Evolutionary conservation across 345 rosid genomes (phyloP).

Genomic region (Bretschneidera sinensis): DNA sequence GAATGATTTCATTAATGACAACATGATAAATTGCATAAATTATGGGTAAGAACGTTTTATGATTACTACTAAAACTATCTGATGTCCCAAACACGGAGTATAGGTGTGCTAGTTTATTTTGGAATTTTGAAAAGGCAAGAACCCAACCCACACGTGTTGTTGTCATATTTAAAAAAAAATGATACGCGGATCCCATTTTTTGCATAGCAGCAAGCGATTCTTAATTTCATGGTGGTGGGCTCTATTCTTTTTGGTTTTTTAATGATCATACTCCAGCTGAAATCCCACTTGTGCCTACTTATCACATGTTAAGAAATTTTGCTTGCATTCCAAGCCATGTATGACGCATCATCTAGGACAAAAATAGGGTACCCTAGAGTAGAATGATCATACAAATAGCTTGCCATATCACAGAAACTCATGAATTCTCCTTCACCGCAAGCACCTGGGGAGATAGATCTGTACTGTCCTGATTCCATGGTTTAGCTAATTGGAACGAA

Average conservation of each 20-base stretch:
- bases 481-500: no score
- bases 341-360: no score
- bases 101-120: no score
- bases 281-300: constrained; percentile 29
- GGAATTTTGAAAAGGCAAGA: constrained; percentile 10
- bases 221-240: constrained; percentile 15
- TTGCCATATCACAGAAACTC: background rate
- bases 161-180: constrained; percentile 20
- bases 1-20: no score
- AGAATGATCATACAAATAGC: constrained; percentile 5
- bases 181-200: constrained; percentile 10
- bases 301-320: constrained; percentile 14
- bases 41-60: no score
- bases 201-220: constrained; percentile 5
- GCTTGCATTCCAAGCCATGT: no score
- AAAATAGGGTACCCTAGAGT: no score
- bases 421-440: constrained; percentile 7
- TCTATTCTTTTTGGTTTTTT: background rate
- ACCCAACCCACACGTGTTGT: constrained; percentile 30
- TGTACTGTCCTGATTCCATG: no score
- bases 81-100: no score
- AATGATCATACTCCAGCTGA: constrained; percentile 25
- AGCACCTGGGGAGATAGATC: background rate
- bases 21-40: no score
- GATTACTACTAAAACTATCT: no score